Evolutionary conservation across 2,329 filamentous ascomycete genomes (phyloP), one percentile per base, ranked within the genome.

Genomic region (Chrysosporium queenslandicum): DNA sequence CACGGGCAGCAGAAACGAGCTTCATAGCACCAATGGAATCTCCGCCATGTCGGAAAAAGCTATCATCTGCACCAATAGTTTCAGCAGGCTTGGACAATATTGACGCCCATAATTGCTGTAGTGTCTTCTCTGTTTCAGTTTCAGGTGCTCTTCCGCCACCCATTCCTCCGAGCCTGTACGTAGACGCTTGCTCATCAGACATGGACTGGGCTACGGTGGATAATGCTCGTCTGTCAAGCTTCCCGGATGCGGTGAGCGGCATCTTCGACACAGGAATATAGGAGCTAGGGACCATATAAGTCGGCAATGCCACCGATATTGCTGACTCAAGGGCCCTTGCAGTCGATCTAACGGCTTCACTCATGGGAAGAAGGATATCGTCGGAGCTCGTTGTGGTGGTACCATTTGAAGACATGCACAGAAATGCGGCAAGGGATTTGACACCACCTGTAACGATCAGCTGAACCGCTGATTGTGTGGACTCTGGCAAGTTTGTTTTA

Each of bases 391-490:
- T 25, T 40, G 48, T 47, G 12, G 32, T 77, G 70, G 56, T 77
- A 25, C 70, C 73, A 6, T 74, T 70, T 5, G 40, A n/a, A 37
- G 50, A 16, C 16, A 53, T 50, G 37, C 41, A 56, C 16, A 58
- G 32, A 20, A 56, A 58, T 4, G 41, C 56, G 23, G 51, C 82
- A 89, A 32, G 84, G 66, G 96, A 89, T 66, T 94, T 87, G 64
- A 88, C 81, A 60, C 83, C 82, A 68, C 94, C 83, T 68, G 86
- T 80, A 66, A 87, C 80, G 3, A 96, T 80, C 2, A 86, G 87
- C 59, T 97, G 91, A 30, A 87, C 78, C 23, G 96, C 79, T 20
- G 94, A 71, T 0, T 58, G 52, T 14, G 52, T 30, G n/a, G 41
- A 52, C 20, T 56, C 54, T 1, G 80, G 81, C 68, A 87, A 80